Evolutionary conservation across 2,329 filamentous ascomycete genomes (phyloP).

Genomic region (Acephala macrosclerotiorum): DNA sequence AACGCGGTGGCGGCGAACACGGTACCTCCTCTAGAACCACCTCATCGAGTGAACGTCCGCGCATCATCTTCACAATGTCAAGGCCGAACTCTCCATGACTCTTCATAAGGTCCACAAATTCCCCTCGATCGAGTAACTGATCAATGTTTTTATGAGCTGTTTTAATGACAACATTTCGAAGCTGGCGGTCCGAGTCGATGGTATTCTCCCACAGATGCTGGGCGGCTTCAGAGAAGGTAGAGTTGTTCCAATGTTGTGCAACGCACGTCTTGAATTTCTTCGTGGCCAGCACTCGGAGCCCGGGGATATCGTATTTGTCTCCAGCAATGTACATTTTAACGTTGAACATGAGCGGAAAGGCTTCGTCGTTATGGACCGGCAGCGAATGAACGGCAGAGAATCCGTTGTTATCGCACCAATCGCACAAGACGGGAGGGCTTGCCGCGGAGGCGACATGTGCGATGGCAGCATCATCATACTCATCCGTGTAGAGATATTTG

Average conservation of each 20-base stretch:
- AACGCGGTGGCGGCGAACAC: too few relatives aligned
- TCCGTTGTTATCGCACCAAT: too few relatives aligned
- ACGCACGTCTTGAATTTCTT: conserved; percentile 12
- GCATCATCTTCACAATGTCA: background rate
- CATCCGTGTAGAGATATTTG: conserved; percentile 3
- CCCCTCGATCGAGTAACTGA: background rate
- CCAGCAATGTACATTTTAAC: conserved; percentile 25
- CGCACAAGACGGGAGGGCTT: too few relatives aligned
- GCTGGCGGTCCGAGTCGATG: conserved; percentile 3
- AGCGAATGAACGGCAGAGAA: too few relatives aligned
- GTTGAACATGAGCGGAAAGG: conserved; percentile 10
- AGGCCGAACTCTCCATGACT: background rate
- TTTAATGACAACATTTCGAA: background rate
- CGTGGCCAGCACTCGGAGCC: conserved; percentile 17
- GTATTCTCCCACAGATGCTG: conserved; percentile 3
- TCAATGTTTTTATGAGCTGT: background rate
- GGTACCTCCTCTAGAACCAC: too few relatives aligned
- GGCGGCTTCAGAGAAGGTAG: conserved; percentile 3
- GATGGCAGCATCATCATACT: background rate
- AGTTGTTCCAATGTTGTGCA: conserved; percentile 3
- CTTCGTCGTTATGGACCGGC: too few relatives aligned
- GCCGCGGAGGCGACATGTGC: too few relatives aligned
- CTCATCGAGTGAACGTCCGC: background rate
- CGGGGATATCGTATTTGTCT: conserved; percentile 26
- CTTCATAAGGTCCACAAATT: conserved; percentile 1